Conservation (phyloP, 768 basidiomycete species). For the Lactarius psammicola region DNA sequence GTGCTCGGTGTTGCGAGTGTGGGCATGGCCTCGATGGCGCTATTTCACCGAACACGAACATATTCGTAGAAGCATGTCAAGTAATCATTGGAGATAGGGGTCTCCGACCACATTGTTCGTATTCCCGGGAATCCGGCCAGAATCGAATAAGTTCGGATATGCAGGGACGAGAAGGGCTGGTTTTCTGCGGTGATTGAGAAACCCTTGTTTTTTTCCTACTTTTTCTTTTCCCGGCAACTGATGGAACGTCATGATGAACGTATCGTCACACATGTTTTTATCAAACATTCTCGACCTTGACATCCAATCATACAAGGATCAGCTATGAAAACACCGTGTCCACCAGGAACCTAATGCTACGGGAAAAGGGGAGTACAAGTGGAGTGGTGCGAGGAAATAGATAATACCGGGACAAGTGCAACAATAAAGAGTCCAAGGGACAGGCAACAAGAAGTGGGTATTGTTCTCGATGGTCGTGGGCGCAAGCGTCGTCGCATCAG, state of each 20-base stretch:
- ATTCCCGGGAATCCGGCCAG: constrained; percentile 26
- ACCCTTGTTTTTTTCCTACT: constrained; percentile 9
- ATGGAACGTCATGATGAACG: constrained; percentile 16
- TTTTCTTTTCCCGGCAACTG: neutral
- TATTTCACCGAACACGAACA: constrained; percentile 28
- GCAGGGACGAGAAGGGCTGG: constrained; percentile 22
- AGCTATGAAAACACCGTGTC: constrained; percentile 31
- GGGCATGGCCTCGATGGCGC: constrained; percentile 27
- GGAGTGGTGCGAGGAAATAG: constrained; percentile 25
- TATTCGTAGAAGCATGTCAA: constrained; percentile 25
- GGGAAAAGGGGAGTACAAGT: constrained; percentile 26
- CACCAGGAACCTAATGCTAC: constrained; percentile 30
- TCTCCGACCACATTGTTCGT: constrained; percentile 11
- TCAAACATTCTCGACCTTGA: constrained; percentile 22
- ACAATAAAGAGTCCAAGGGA: constrained; percentile 29
- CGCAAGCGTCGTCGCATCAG: constrained; percentile 31
- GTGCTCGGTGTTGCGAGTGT: constrained; percentile 18
- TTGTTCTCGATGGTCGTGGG: constrained; percentile 38
- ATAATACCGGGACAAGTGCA: constrained; percentile 25
- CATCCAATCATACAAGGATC: constrained; percentile 29
- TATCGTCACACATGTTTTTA: constrained; percentile 17
- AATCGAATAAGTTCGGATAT: constrained; percentile 21
- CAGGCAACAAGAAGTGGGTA: constrained; percentile 38
- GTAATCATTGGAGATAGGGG: constrained; percentile 29
- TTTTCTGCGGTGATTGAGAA: constrained; percentile 27